Conservation (phyloP, 1,284 basidiomycete genomes). For the Puccinia novopanici region DNA sequence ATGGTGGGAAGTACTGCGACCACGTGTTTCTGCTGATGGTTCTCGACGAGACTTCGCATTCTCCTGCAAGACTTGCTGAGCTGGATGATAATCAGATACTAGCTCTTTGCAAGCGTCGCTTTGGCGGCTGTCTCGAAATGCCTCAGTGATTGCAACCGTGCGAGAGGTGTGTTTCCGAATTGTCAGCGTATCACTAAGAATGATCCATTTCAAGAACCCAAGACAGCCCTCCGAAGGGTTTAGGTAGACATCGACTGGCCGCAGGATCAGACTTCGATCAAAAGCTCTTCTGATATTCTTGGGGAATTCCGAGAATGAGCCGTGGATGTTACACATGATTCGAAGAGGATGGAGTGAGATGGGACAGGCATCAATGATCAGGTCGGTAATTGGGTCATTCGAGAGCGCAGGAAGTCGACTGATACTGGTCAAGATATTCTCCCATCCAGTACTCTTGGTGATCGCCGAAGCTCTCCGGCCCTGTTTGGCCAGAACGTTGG, state of each 20-base stretch:
- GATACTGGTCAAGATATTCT: slow-evolving; percentile 37
- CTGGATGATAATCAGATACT: background rate
- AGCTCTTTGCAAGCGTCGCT: background rate
- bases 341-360: slow-evolving; percentile 19
- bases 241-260: slow-evolving; percentile 37
- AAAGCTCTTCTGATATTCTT: slow-evolving; percentile 39
- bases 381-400: slow-evolving; percentile 37
- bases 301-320: slow-evolving; percentile 48
- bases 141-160: slow-evolving; percentile 12
- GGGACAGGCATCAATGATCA: slow-evolving; percentile 41
- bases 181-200: slow-evolving; percentile 45
- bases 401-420: slow-evolving; percentile 48
- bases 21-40: background rate
- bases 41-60: background rate
- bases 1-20: background rate
- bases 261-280: slow-evolving; percentile 42
- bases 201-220: slow-evolving; percentile 49
- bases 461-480: slow-evolving; percentile 37
- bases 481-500: slow-evolving; percentile 44
- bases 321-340: slow-evolving; percentile 36
- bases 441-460: slow-evolving; percentile 47
- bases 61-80: slow-evolving; percentile 13
- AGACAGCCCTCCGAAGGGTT: slow-evolving; percentile 50
- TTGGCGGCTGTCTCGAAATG: slow-evolving; percentile 9
- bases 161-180: slow-evolving; percentile 44